Base-by-base conservation (phyloP, 2,329 filamentous ascomycete genomes). In the Fusarium coicis region DNA sequence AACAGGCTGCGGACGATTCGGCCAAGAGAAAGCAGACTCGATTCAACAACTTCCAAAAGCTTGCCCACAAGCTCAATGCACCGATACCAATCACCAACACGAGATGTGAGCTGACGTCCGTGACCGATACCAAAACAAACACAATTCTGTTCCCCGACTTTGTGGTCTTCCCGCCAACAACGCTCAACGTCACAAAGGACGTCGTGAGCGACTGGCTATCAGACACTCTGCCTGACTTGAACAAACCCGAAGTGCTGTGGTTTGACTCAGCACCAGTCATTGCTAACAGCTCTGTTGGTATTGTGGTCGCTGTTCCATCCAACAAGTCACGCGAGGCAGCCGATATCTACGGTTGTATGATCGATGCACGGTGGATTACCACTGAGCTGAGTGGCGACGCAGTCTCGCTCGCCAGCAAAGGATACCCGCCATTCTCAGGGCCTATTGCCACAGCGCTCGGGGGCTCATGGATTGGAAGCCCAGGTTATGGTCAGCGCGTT, bases 271-370 rank as follows among this genome's bases (percentile, higher is more conserved):
- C 54, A 19, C 55, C 73, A 4, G 44, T 60, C 9, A 65, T 66
- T 10, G 67, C 73, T 1, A 72, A 66, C 4, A 67, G 52, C 6
- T 75, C 73, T 5, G 52, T 74, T 4, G 73, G 73, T 1, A 54
- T 62, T 1, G n/a, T 70, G 2, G 39, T 75, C 6, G 70, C 63
- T 5, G 58, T 63, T 1, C 73, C 73, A 1, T 62, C 65, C 0
- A 66, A 72, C 30, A 54, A 43, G 5, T 67, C 59, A 5, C 56
- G 23, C 14, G 26, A 62, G 7, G 28, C 63, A 4, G 52, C 67
- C 10, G 70, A 75, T 21, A n/a, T 75, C 2, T 75, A 75, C 8
- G 73, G 73, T 3, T 75, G 73, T 18, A 72, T 70, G 73, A 60
- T 75, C 4, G 73, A 75, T 26, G 73, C 73, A 1, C 40, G 73